These are phyloP conservation scores for Fusarium sp. DNA, from an alignment of 2,329 filamentous ascomycete species.

Conservation along the genomic window DNA sequence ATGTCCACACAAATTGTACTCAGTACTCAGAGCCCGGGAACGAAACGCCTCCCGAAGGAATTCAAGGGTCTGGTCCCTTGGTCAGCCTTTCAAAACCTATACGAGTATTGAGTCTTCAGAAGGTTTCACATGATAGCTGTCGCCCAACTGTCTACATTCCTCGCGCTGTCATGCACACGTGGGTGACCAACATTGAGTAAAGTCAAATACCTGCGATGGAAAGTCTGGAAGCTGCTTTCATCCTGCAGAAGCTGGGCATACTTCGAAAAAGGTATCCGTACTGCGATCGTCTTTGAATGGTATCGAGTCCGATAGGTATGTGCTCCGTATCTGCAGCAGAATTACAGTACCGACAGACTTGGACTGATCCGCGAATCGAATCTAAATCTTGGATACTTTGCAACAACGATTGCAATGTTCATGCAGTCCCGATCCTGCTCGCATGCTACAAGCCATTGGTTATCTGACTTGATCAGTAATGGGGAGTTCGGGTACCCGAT, in stretches of 20 bases:
- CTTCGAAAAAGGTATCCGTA: not conserved
- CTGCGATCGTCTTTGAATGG: not conserved
- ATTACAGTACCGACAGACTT: not conserved
- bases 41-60: conserved; percentile 29
- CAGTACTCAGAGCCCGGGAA: not conserved
- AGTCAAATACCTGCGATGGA: conserved; percentile 34
- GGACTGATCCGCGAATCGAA: conserved; percentile 29
- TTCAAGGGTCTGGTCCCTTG: conserved; percentile 27
- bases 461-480: not conserved
- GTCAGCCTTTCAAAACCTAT: not conserved
- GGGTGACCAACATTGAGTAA: conserved; percentile 20
- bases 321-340: not conserved
- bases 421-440: not conserved
- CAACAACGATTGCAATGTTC: conserved; percentile 4
- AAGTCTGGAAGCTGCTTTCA: conserved; percentile 26
- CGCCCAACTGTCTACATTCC: conserved; percentile 27
- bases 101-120: not conserved
- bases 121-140: conserved; percentile 25
- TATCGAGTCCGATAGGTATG: not conserved
- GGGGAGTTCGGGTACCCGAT: conserved; percentile 14
- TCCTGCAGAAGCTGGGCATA: not conserved
- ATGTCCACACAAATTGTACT: conserved; percentile 3
- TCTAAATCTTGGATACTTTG: conserved; percentile 14
- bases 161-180: conserved; percentile 19
- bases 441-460: conserved; percentile 27